Evolutionary conservation across 306 rosid genomes (phyloP).

Genomic region (Potentilla sterilis): DNA sequence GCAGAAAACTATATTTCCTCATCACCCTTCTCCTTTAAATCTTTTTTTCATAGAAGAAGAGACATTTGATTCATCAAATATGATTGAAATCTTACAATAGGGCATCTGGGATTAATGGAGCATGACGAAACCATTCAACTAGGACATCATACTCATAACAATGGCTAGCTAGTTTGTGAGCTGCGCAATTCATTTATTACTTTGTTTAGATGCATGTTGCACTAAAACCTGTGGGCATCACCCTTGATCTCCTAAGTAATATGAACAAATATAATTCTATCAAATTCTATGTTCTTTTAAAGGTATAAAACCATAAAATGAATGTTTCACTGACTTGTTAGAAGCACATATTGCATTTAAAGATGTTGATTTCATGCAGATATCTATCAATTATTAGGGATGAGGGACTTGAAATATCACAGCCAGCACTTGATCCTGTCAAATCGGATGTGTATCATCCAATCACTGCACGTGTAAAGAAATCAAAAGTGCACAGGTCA

Average conservation of each 20-base stretch:
- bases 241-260: neutral
- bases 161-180: no score
- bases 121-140: no score
- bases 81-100: no score
- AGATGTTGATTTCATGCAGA: slow-evolving; percentile 41
- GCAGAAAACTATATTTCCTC: neutral
- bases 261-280: neutral
- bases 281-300: neutral
- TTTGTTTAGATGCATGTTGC: no score
- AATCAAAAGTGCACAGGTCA: slow-evolving; percentile 85
- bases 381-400: slow-evolving; percentile 72
- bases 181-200: no score
- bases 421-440: slow-evolving; percentile 84
- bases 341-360: neutral
- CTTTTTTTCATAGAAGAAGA: no score
- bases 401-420: slow-evolving; percentile 94
- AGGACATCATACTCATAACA: no score
- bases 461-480: slow-evolving; percentile 58
- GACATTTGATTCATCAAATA: no score
- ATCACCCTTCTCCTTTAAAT: no score
- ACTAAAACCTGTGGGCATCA: no score
- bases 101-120: no score
- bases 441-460: slow-evolving; percentile 88
- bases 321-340: neutral
- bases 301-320: neutral